Base-by-base conservation (phyloP, 352 stramenopile species). In the Phytopythium cucurbitacearum region DNA sequence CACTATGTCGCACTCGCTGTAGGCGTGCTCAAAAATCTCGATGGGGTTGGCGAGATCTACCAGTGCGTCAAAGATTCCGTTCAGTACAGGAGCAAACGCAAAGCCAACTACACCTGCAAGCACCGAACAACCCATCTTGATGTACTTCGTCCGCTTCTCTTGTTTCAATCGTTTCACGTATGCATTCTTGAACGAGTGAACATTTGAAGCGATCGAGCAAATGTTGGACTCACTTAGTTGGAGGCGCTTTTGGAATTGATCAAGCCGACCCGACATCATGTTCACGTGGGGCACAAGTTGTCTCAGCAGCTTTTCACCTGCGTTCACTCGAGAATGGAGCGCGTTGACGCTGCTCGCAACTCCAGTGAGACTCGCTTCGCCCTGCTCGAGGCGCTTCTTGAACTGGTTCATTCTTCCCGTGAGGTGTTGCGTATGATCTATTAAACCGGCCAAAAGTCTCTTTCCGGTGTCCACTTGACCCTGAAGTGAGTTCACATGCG, bases 21-120 rank as follows among this genome's bases (percentile, higher is more conserved):
- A 28, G 21, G 21, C 21, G 21, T 28, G 21, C 21, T 28, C 21
- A 28, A 28, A 28, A 28, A 28, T 28, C 21, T 28, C 21, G 21
- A 70, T 39, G 12, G 62, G 62, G 32, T 66, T 66, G n/a, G 62
- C 28, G 2, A 70, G 44, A 35, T 70, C 58, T 10, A 66, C 53
- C 6, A 65, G 42, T 12, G 57, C 47, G 53, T 70, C 58, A 12
- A 59, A 60, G 9, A 57, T 51, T n/a, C 60, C 40, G 21, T 70
- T 69, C 12, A 69, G 41, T 1, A 63, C 53, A 1, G 62, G 62
- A 5, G 58, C 57, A 28, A 66, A 53, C 10, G 59, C 53, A 35
- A 70, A 70, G 4, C 62, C 62, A 3, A 52, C 49, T 1, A 65
- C 15, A 0, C 57, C 56, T 15, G 57, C 62, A 16, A 69, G 41